A percentile compares a stretch with the other conserved stretches of the same genome.
Conservation (phyloP, 805 yeast genomes). For the Zygotorulaspora florentina region DNA sequence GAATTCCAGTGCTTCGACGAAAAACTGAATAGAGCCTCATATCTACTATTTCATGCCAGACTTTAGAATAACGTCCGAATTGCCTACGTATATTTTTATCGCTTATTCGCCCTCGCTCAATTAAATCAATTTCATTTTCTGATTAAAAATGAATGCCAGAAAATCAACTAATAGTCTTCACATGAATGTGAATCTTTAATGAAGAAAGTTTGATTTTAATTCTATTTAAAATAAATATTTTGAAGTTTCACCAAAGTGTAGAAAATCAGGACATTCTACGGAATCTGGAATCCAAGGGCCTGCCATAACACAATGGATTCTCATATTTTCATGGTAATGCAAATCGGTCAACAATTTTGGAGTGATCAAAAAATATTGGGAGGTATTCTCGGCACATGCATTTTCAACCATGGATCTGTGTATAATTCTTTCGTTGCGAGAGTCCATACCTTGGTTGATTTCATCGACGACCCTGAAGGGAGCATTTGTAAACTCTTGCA, state of each 20-base stretch:
- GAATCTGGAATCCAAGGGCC: slow-evolving; percentile 45
- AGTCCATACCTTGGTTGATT: slow-evolving; percentile 98
- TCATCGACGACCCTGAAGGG: slow-evolving; percentile 97
- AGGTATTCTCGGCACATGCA: slow-evolving; percentile 59
- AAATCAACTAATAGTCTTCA: too few species aligned
- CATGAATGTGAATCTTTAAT: too few species aligned
- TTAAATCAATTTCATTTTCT: too few species aligned
- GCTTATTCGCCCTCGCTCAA: too few species aligned
- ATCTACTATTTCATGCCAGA: neutral
- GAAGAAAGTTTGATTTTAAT: neutral
- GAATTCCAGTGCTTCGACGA: neutral
- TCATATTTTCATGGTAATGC: slow-evolving; percentile 74
- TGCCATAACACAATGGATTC: slow-evolving; percentile 79
- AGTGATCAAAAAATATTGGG: slow-evolving; percentile 89
- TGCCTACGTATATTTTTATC: too few species aligned
- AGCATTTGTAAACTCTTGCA: slow-evolving; percentile 82
- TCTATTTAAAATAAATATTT: slow-evolving; percentile 19
- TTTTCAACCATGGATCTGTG: slow-evolving; percentile 81
- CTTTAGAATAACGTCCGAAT: too few species aligned
- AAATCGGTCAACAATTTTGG: slow-evolving; percentile 83
- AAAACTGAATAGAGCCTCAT: slow-evolving; percentile 1
- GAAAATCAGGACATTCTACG: slow-evolving; percentile 26
- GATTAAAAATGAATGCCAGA: too few species aligned
- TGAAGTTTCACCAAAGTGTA: slow-evolving; percentile 38
- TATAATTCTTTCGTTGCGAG: slow-evolving; percentile 80